These are phyloP conservation scores for Tardiomyces digboiensis DNA, from an alignment of 1,139 yeast genomes.

Conservation along the genomic window DNA sequence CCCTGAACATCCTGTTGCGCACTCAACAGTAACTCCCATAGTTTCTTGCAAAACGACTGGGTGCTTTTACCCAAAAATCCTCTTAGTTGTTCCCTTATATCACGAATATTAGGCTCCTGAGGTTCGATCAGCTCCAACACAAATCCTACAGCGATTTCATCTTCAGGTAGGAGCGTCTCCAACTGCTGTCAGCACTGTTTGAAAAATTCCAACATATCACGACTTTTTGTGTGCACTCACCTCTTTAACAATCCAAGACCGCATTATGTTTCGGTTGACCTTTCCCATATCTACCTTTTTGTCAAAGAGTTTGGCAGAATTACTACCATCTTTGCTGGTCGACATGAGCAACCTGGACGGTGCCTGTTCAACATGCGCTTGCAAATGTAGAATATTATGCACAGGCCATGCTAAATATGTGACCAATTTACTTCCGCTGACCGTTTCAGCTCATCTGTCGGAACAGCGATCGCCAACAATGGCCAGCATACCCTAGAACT, in stretches of 20 bases:
- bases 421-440: no score
- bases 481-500: no score
- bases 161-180: constrained; percentile 11
- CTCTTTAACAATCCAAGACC: constrained; percentile 9
- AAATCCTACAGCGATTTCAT: constrained; percentile 11
- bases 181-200: constrained; percentile 2
- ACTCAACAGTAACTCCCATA: constrained; percentile 17
- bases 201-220: background rate
- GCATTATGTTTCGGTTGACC: constrained; percentile 10
- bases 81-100: constrained; percentile 12
- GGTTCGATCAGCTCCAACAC: constrained; percentile 10
- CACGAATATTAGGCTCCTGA: constrained; percentile 10
- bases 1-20: constrained; percentile 19
- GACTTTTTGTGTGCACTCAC: constrained; percentile 4
- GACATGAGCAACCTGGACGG: no score
- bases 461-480: no score
- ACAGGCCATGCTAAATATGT: no score
- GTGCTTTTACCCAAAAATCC: constrained; percentile 17
- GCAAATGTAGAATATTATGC: no score
- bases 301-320: constrained; percentile 6
- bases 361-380: no score
- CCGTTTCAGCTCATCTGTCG: no score
- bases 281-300: constrained; percentile 10
- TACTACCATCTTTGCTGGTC: no score
- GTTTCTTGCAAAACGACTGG: constrained; percentile 13